Percentiles rank a stretch among this genome's conserved stretches.
Evolutionary conservation across 768 basidiomycete genomes (phyloP).

Genomic region (Psilocybe azurescens): DNA sequence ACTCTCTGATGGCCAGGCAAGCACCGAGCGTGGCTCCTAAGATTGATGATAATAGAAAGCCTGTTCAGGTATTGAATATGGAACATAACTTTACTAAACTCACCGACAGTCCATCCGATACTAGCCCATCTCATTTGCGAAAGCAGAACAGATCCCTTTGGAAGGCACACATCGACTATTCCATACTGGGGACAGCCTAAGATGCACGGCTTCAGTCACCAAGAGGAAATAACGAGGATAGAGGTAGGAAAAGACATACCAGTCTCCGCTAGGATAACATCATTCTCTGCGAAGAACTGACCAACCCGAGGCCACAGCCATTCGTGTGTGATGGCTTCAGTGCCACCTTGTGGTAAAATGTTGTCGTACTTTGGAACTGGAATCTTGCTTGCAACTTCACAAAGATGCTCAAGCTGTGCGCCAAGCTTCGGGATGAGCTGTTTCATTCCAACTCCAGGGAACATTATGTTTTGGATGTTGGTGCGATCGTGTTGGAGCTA

Average conservation of each 20-base stretch:
- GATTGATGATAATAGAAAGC: background rate
- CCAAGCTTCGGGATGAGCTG: conserved; percentile 70
- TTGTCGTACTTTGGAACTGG: conserved; percentile 46
- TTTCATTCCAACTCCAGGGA: conserved; percentile 74
- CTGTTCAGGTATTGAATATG: background rate
- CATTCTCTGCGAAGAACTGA: conserved; percentile 68
- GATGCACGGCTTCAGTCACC: background rate
- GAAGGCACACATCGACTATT: conserved; percentile 77
- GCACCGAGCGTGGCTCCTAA: conserved; percentile 71
- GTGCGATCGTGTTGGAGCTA: conserved; percentile 78
- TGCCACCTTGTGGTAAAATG: conserved; percentile 50
- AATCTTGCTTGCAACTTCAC: conserved; percentile 40
- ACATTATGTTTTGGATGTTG: conserved; percentile 62
- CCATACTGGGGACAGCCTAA: conserved; percentile 79
- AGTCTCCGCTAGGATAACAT: conserved; percentile 86
- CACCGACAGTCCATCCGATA: conserved; percentile 85
- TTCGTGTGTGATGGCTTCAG: conserved; percentile 65
- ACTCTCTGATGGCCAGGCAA: conserved; percentile 75
- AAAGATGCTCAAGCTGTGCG: conserved; percentile 47
- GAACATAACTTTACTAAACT: conserved; percentile 17
- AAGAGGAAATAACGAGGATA: background rate
- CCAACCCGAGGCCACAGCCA: conserved; percentile 84
- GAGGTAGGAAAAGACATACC: background rate
- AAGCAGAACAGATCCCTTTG: conserved; percentile 63
- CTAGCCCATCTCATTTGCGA: conserved; percentile 87